These are phyloP conservation scores for Wickerhamiella galacta DNA, from an alignment of 805 yeast genomes.

Conservation along the genomic window DNA sequence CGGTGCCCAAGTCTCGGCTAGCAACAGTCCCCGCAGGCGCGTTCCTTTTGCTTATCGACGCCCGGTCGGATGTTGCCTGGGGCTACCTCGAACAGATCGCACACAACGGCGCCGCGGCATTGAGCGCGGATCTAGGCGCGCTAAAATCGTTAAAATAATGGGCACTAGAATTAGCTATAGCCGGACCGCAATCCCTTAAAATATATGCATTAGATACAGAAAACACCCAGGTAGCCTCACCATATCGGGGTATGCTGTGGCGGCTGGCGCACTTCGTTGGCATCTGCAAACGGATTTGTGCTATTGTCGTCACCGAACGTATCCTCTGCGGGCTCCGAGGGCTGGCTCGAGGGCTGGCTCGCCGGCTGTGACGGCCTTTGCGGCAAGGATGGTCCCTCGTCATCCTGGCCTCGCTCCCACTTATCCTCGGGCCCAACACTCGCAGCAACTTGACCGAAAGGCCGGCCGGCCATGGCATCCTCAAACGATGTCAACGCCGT, in stretches of 20 bases:
- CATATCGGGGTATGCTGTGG: conserved; percentile 16
- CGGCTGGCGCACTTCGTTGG: conserved; percentile 21
- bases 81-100: too few species aligned
- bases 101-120: too few species aligned
- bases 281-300: conserved; percentile 38
- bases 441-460: background rate
- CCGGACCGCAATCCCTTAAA: too few species aligned
- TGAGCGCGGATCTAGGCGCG: too few species aligned
- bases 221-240: too few species aligned
- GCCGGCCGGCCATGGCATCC: conserved; percentile 15
- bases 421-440: conserved; percentile 7
- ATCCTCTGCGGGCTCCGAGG: background rate
- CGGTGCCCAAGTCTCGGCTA: too few species aligned
- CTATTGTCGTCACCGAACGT: background rate
- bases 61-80: too few species aligned
- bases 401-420: conserved; percentile 13
- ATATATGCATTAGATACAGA: too few species aligned
- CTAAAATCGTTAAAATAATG: too few species aligned
- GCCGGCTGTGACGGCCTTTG: conserved; percentile 14
- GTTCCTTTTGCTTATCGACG: too few species aligned
- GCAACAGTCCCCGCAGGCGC: too few species aligned
- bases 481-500: conserved; percentile 55
- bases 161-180: too few species aligned
- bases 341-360: conserved; percentile 15
- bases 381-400: conserved; percentile 10